A percentile compares a stretch with the other conserved stretches of the same genome.
Conservation (phyloP, 108 stramenopile genomes). For the Stephanodiscus minutulus region DNA sequence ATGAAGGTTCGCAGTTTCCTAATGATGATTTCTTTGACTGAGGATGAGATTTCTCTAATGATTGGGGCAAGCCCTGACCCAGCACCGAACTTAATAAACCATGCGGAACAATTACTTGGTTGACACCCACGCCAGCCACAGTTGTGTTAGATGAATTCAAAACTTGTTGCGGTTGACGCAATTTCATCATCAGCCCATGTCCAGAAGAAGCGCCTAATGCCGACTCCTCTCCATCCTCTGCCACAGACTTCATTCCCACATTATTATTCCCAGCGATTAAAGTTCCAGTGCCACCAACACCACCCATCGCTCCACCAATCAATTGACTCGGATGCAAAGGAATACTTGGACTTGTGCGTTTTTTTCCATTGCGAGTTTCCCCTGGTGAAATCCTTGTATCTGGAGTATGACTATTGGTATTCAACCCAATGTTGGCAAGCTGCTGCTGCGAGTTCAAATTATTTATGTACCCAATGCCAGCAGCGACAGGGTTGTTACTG, state of each 20-base stretch:
- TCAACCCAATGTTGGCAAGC: constrained; percentile 1
- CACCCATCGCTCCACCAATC: constrained; percentile 9
- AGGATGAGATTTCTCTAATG: background rate
- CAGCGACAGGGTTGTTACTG: background rate
- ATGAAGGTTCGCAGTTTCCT: background rate
- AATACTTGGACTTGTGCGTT: constrained; percentile 36
- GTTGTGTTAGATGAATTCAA: constrained; percentile 7
- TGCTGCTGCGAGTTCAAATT: background rate
- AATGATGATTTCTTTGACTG: background rate
- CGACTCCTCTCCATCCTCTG: constrained; percentile 11
- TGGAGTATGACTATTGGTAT: background rate
- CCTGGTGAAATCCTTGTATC: constrained; percentile 18
- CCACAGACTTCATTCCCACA: constrained; percentile 17
- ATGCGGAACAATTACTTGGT: background rate
- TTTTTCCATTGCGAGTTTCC: constrained; percentile 40
- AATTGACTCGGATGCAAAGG: constrained; percentile 44
- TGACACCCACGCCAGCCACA: background rate
- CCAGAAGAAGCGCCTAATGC: background rate
- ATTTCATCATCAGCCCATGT: background rate
- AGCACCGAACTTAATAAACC: constrained; percentile 1
- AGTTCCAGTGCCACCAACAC: constrained; percentile 7
- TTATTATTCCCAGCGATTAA: constrained; percentile 8
- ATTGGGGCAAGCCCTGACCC: background rate
- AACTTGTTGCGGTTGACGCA: constrained; percentile 8
- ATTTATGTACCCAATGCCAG: background rate